These are phyloP conservation scores for Kazachstania sp. DNA, from an alignment of 1,139 yeast genomes.

Conservation along the genomic window DNA sequence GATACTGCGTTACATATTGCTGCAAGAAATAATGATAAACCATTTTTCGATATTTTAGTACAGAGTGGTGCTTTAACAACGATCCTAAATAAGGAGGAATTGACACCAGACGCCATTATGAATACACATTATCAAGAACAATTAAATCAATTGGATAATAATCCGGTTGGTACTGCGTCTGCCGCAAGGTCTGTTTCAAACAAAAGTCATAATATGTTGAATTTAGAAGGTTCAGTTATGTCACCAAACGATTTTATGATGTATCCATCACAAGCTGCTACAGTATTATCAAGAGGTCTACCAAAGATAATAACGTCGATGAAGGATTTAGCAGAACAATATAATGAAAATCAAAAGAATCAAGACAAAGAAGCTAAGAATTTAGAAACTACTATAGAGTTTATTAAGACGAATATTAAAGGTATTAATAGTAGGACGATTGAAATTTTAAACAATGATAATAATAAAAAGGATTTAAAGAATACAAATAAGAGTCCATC, in stretches of 20 bases:
- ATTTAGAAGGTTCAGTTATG: constrained; percentile 4
- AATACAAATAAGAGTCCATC: constrained; percentile 34
- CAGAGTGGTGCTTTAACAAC: constrained; percentile 67
- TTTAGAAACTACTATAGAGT: constrained; percentile 18
- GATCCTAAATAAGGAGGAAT: constrained; percentile 61
- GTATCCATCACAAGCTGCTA: constrained; percentile 29
- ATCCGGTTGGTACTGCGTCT: constrained; percentile 1
- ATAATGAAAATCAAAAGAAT: constrained; percentile 25
- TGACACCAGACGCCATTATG: constrained; percentile 61
- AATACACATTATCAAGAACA: constrained; percentile 25
- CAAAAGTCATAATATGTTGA: not conserved
- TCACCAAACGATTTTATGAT: constrained; percentile 15
- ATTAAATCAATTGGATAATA: constrained; percentile 5
- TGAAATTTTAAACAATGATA: constrained; percentile 39
- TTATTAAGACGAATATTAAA: constrained; percentile 18
- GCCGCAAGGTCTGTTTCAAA: not conserved
- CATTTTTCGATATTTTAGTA: constrained; percentile 63
- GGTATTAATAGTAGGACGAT: constrained; percentile 16
- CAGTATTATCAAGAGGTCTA: constrained; percentile 23
- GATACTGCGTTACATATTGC: constrained; percentile 84
- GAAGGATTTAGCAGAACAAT: constrained; percentile 47
- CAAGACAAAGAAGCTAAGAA: constrained; percentile 16
- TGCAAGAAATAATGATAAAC: constrained; percentile 64
- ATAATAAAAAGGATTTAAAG: constrained; percentile 35
- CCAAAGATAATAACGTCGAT: constrained; percentile 29